These are phyloP conservation scores for Penicillium waksmanii DNA, from an alignment of 495 filamentous ascomycete genomes.

Conservation along the genomic window DNA sequence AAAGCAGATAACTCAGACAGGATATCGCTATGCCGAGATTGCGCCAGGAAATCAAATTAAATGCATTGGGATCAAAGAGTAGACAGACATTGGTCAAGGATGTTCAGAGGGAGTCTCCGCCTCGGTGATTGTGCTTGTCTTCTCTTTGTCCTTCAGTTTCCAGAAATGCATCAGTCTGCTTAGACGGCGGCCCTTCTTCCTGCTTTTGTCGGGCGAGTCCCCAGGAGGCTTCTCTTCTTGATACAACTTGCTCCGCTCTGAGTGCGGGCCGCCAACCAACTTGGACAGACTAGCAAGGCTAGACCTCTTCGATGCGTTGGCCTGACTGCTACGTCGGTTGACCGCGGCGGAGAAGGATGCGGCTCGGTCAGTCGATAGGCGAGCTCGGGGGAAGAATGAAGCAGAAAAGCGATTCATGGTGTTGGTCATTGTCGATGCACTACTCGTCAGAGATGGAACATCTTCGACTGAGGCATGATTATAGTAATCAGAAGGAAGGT, in stretches of 20 bases:
- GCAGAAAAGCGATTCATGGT: constrained; percentile 51
- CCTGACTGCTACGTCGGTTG: constrained; percentile 57
- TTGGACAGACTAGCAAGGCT: constrained; percentile 86
- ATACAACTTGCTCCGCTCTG: constrained; percentile 78
- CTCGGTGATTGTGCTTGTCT: constrained; percentile 24
- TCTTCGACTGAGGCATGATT: constrained; percentile 78
- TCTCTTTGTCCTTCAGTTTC: constrained; percentile 62
- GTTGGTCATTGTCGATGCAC: constrained; percentile 82
- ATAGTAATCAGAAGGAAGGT: constrained; percentile 63
- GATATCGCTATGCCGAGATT: constrained; percentile 40
- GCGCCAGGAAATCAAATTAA: constrained; percentile 33
- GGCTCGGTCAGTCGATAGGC: constrained; percentile 62
- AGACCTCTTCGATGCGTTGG: constrained; percentile 63
- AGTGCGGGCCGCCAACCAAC: constrained; percentile 75
- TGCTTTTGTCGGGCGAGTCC: constrained; percentile 62
- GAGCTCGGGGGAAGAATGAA: constrained; percentile 48
- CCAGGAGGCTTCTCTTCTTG: constrained; percentile 68
- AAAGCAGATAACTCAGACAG: constrained; percentile 25
- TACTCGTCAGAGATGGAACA: constrained; percentile 84
- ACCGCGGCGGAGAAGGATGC: constrained; percentile 69
- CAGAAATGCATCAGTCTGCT: constrained; percentile 86
- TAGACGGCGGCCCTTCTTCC: constrained; percentile 72
- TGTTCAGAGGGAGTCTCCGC: constrained; percentile 27
- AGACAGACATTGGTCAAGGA: constrained; percentile 24
- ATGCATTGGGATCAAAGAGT: constrained; percentile 27